Conservation (phyloP, 2,329 filamentous ascomycete species). For the Cercospora berteroae region DNA sequence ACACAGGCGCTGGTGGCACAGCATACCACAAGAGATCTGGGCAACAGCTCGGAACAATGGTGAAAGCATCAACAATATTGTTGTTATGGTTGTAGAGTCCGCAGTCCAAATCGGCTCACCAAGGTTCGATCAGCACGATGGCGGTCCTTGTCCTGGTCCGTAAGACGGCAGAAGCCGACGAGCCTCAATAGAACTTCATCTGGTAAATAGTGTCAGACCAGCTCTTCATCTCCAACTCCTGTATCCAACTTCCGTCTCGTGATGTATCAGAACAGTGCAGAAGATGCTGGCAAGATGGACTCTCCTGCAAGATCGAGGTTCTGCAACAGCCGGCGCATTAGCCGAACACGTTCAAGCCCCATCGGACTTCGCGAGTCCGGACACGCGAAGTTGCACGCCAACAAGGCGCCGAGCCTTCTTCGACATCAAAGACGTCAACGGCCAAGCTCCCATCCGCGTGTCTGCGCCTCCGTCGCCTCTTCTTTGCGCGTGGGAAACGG, state of each 20-base stretch:
- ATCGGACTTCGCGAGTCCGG: not conserved
- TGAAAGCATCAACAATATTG: not conserved
- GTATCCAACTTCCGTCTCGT: not conserved
- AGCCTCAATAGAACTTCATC: not conserved
- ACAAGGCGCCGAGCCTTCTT: not conserved
- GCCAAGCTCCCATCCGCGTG: not conserved
- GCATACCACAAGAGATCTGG: not conserved
- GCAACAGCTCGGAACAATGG: not conserved
- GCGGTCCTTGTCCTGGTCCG: not conserved
- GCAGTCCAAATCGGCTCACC: not conserved
- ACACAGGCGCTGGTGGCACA: not conserved
- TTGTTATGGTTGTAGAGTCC: not conserved
- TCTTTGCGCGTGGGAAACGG: not conserved
- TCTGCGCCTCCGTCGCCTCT: not conserved
- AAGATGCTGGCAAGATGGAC: not conserved
- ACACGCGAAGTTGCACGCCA: not conserved
- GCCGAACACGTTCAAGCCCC: not conserved
- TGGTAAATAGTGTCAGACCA: not conserved
- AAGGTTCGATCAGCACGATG: not conserved
- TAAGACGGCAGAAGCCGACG: conserved; percentile 2
- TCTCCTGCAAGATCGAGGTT: not conserved
- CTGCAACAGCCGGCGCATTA: not conserved
- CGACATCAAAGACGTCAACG: conserved; percentile 4
- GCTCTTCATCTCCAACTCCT: not conserved
- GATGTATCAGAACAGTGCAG: not conserved